These are phyloP conservation scores for Phylloporus arenicola DNA, from an alignment of 768 basidiomycete species.

Conservation along the genomic window DNA sequence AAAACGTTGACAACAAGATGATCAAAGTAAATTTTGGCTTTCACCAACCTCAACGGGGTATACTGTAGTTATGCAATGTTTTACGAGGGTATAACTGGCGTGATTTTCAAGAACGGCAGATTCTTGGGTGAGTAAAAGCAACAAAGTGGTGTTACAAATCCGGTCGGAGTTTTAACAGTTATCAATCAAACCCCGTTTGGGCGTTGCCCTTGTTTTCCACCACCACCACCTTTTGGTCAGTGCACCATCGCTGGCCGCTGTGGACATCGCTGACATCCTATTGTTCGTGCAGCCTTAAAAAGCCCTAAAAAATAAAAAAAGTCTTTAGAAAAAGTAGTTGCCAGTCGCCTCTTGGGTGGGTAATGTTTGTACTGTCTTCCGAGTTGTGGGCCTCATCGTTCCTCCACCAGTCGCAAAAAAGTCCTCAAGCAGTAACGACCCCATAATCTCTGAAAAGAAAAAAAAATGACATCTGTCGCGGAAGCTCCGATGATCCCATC, in stretches of 20 bases:
- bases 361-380: conserved; percentile 18
- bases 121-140: too few species aligned
- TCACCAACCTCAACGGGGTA: too few species aligned
- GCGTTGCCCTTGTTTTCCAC: conserved; percentile 39
- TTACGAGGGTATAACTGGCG: too few species aligned
- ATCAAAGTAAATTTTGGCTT: too few species aligned
- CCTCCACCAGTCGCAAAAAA: conserved; percentile 59
- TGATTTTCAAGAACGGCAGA: too few species aligned
- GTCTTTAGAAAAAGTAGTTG: conserved; percentile 67
- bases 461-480: conserved; percentile 50
- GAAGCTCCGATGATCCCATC: conserved; percentile 51
- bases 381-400: conserved; percentile 12
- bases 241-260: conserved; percentile 17
- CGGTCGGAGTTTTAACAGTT: conserved; percentile 39
- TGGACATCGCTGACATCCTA: conserved; percentile 13
- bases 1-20: too few species aligned
- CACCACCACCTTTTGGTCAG: conserved; percentile 65
- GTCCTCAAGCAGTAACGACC: conserved; percentile 92
- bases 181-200: conserved; percentile 21
- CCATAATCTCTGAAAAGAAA: conserved; percentile 45
- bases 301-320: conserved; percentile 59
- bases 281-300: conserved; percentile 45
- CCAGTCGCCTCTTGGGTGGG: conserved; percentile 68
- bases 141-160: conserved; percentile 8
- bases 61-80: too few species aligned